These are phyloP conservation scores for Hemileia vastatrix DNA, from an alignment of 1,284 basidiomycete genomes.

Conservation along the genomic window DNA sequence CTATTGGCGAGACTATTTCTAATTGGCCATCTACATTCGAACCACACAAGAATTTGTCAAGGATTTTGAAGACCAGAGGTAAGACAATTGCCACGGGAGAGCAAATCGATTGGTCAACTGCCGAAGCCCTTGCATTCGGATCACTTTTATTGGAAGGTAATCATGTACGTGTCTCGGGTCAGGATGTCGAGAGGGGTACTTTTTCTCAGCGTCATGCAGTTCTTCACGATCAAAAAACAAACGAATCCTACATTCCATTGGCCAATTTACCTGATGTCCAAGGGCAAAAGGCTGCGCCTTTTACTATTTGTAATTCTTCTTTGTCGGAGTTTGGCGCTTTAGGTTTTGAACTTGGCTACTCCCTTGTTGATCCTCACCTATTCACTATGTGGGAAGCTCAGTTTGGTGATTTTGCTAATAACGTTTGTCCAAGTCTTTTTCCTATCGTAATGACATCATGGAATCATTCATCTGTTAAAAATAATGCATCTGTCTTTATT, in stretches of 20 bases:
- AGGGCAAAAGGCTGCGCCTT: constrained; percentile 73
- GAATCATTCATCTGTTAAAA: background rate
- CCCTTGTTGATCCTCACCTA: constrained; percentile 85
- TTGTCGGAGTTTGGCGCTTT: constrained; percentile 91
- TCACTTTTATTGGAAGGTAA: constrained; percentile 83
- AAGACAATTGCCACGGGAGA: constrained; percentile 82
- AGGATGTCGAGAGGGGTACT: constrained; percentile 98
- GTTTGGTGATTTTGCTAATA: constrained; percentile 97
- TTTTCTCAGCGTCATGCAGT: constrained; percentile 99
- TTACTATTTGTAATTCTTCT: constrained; percentile 94
- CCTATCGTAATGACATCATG: too few relatives aligned
- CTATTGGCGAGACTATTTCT: constrained; percentile 70
- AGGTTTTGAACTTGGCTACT: constrained; percentile 98
- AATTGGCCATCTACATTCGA: constrained; percentile 54
- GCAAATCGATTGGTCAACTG: constrained; percentile 98
- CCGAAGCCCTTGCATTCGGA: constrained; percentile 94
- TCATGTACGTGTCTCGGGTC: constrained; percentile 90
- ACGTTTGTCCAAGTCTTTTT: too few relatives aligned
- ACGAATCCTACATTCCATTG: constrained; percentile 78
- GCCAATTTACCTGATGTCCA: constrained; percentile 57
- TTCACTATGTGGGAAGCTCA: constrained; percentile 97
- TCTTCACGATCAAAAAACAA: constrained; percentile 88
- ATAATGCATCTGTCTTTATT: too few relatives aligned
- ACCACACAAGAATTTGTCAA: constrained; percentile 84
- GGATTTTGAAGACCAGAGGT: constrained; percentile 77